phyloP scores from a whole-genome alignment of 305 asterid genomes.

The Plantago coronopus region DNA sequence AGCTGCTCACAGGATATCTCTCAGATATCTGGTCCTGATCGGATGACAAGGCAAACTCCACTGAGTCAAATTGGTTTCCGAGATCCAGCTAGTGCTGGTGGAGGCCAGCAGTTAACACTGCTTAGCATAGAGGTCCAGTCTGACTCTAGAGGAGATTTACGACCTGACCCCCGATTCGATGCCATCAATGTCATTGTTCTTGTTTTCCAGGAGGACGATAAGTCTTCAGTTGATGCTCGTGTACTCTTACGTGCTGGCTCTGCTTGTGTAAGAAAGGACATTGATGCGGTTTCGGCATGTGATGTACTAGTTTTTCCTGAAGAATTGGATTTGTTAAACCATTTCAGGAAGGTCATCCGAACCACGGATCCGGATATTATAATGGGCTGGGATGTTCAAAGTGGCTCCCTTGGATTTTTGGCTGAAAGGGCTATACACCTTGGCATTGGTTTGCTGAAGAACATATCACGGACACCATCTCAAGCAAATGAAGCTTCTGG shows the following conservation, averaged over 20 bases:
- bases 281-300: slow-evolving; percentile 65
- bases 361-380: slow-evolving; percentile 75
- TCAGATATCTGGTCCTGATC: slow-evolving; percentile 92
- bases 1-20: slow-evolving; percentile 50
- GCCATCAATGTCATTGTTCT: slow-evolving; percentile 70
- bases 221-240: slow-evolving; percentile 37
- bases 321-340: slow-evolving; percentile 54
- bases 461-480: slow-evolving; percentile 75
- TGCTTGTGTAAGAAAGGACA: slow-evolving; percentile 37
- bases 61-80: slow-evolving; percentile 89
- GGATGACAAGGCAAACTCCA: slow-evolving; percentile 64
- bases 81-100: slow-evolving; percentile 87
- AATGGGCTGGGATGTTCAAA: slow-evolving; percentile 98
- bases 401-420: slow-evolving; percentile 92
- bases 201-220: slow-evolving; percentile 78
- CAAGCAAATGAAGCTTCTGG: slow-evolving; percentile 36
- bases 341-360: slow-evolving; percentile 54
- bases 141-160: slow-evolving; percentile 87
- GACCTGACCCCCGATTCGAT: slow-evolving; percentile 97
- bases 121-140: slow-evolving; percentile 87
- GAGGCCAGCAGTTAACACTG: slow-evolving; percentile 87
- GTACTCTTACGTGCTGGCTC: slow-evolving; percentile 58
- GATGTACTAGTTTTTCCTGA: slow-evolving; percentile 50
- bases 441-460: slow-evolving; percentile 73
- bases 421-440: slow-evolving; percentile 96